Base-by-base conservation (phyloP, 306 rosid species). In the Medicago lupulina region DNA sequence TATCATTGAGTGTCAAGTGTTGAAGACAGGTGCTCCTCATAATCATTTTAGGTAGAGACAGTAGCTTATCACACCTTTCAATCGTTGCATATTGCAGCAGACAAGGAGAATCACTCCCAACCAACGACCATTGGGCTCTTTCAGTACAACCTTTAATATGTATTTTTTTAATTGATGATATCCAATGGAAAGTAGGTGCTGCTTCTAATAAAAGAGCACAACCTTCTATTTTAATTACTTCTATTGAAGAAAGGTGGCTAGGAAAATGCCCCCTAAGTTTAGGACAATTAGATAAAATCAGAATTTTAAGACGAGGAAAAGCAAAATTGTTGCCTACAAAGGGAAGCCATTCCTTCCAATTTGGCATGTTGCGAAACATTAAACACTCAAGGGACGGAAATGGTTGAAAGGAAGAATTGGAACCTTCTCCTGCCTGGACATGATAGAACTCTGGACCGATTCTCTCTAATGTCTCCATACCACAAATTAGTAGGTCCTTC, bases 291-390 rank as follows among this genome's bases (percentile, higher is more conserved):
- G 1, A 15, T 46, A 46, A 46, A 5, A 12, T 6, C 51, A 46
- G 14, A 13, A 15, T 1, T 46, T 15, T 46, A 46, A 46, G 51
- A 4, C 0, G 16, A 14, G 74, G 60, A 28, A 69, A 69, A 28
- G 46, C 14, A 69, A n/a, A 49, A 5, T 46, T 46, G 7, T 3
- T 16, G 6, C 44, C 16, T 69, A 2, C 44, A 28, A 69, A n/a
- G 1, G 43, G 44, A 25, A 31, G 4, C 46, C 74, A 49, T 47
- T 69, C 61, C 40, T 69, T 31, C 74, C 74, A 69, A 69, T 31
- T 69, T n/a, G 74, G 9, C 74, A 69, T 69, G 15, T 1, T 4
- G 3, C 3, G 1, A 49, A 69, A 46, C 15, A 3, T 6, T 40
- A 69, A 2, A 31, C 1, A 1, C 61, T 69, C 61, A 11, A 69